Evolutionary conservation across 2,329 filamentous ascomycete species (phyloP), one percentile per base, ranked within the genome.

Genomic region (Colletotrichum kahawae): DNA sequence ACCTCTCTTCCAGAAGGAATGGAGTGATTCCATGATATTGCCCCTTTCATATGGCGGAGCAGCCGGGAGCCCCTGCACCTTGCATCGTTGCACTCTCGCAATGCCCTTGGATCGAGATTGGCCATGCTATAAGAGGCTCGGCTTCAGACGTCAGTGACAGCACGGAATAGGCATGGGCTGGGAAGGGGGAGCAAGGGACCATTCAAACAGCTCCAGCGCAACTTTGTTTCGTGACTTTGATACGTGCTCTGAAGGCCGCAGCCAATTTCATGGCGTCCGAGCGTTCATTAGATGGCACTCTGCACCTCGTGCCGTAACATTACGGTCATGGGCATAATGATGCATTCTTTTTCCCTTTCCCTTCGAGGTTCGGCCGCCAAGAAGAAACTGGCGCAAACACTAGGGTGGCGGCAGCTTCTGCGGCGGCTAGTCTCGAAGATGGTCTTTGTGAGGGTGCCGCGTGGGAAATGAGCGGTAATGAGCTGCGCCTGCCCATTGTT

Each of bases 201-300:
- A 66, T 66, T 74, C 74, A 76, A 76, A 74, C 74, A 67, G 74
- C 70, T 65, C 70, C 70, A 76, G 70, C 70, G 70, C 60, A 76
- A 74, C 74, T 66, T 64, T 76, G 65, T 76, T 76, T 76, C 60
- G 71, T 24, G 51, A 67, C 64, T 51, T 54, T 68, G 69, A 75
- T 67, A 64, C 73, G 73, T 64, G 69, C 63, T 72, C 7, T 43
- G 57, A 31, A 59, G 64, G 73, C 56, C 24, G 59, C 65, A 70
- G 51, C 38, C 51, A 74, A 74, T 76, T 74, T 74, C 48, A 34
- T 33, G 21, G 70, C 27, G 74, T 74, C 74, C 65, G 65, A 76
- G 74, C 74, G 74, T 70, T 76, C 59, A 74, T 74, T 51, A 70
- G 59, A 76, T 69, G 70, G 59, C 70, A 70, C 36, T 70, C 57